These are phyloP conservation scores for Pachyrhizus erosus DNA, from an alignment of 306 rosid species.

Conservation along the genomic window DNA sequence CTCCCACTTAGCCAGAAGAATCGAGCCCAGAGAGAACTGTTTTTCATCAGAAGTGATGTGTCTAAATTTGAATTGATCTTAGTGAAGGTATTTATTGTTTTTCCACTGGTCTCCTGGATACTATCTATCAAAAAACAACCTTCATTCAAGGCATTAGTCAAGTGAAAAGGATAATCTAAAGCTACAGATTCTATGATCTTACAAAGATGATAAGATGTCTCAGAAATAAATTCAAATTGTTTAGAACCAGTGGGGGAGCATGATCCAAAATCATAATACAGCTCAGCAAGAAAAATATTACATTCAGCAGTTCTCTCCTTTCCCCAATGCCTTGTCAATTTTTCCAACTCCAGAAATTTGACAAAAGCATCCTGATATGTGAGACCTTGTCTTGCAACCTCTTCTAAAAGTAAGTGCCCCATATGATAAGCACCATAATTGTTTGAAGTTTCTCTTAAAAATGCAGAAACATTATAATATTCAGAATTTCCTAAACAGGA, in stretches of 20 bases:
- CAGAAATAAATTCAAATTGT: slow-evolving; percentile 71
- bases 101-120: slow-evolving; percentile 51
- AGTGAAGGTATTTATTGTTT: slow-evolving; percentile 44
- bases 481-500: slow-evolving; percentile 67
- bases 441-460: slow-evolving; percentile 68
- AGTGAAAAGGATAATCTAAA: slow-evolving; percentile 68
- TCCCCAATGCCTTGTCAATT: slow-evolving; percentile 89
- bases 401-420: slow-evolving; percentile 85
- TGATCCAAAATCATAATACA: slow-evolving; percentile 80
- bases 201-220: slow-evolving; percentile 89
- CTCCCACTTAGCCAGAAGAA: slow-evolving; percentile 97
- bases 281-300: slow-evolving; percentile 83
- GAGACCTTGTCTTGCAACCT: slow-evolving; percentile 66
- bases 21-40: slow-evolving; percentile 79
- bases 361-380: slow-evolving; percentile 67
- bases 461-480: slow-evolving; percentile 61
- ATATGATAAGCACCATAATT: slow-evolving; percentile 88
- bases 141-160: slow-evolving; percentile 52
- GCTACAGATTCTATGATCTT: slow-evolving; percentile 92
- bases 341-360: slow-evolving; percentile 92
- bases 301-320: slow-evolving; percentile 87
- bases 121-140: slow-evolving; percentile 43
- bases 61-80: slow-evolving; percentile 46
- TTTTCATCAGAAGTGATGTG: slow-evolving; percentile 51
- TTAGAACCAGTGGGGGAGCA: slow-evolving; percentile 67